Conservation (phyloP, 2,329 filamentous ascomycete genomes). For the Sclerotiophoma versabilis region DNA sequence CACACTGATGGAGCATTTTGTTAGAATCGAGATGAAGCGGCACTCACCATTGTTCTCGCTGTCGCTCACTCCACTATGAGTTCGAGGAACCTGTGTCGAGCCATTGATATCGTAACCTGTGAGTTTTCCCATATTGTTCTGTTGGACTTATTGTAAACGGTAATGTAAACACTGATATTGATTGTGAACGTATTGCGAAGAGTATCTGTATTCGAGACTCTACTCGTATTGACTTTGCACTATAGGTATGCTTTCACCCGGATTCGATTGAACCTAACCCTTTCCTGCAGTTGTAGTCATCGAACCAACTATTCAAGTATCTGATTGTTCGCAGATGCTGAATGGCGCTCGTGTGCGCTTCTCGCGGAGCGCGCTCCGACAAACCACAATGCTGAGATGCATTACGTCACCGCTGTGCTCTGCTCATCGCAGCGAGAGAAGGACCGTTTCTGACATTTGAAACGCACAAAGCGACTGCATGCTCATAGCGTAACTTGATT, state of each 20-base stretch:
- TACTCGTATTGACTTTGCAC: too few relatives aligned
- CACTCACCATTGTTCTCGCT: conserved; percentile 16
- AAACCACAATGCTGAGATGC: not conserved
- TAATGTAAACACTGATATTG: not conserved
- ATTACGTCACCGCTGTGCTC: conserved; percentile 8
- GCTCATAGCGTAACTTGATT: not conserved
- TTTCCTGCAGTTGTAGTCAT: conserved; percentile 12
- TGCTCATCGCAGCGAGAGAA: conserved; percentile 1
- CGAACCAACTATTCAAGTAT: conserved; percentile 3
- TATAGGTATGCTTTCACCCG: not conserved
- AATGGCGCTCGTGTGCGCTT: not conserved
- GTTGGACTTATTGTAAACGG: not conserved
- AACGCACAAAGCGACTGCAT: not conserved
- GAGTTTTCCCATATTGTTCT: conserved; percentile 6
- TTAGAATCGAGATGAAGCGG: not conserved
- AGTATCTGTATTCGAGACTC: not conserved
- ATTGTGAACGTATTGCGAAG: not conserved
- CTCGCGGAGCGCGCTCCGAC: conserved; percentile 5
- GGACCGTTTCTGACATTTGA: conserved; percentile 5
- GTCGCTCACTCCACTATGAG: conserved; percentile 11
- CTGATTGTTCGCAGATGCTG: not conserved
- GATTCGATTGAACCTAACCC: not conserved
- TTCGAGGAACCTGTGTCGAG: conserved; percentile 11
- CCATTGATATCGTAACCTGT: conserved; percentile 14
- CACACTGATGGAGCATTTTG: not conserved